Percentiles rank a stretch among this genome's conserved stretches.
Conservation (phyloP, 495 filamentous ascomycete genomes). For the Tuber aestivum region DNA sequence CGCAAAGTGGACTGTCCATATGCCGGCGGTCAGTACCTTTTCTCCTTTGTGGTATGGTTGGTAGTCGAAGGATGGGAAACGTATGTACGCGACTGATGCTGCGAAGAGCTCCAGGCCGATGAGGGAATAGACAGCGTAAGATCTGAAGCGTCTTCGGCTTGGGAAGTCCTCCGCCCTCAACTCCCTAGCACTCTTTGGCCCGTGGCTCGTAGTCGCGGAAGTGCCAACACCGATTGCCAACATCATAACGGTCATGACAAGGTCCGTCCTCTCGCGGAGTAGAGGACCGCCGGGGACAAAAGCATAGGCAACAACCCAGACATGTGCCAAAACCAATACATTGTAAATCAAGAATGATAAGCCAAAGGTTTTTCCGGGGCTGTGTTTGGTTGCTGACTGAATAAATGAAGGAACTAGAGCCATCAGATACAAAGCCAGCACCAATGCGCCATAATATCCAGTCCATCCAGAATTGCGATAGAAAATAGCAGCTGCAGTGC, state of each 20-base stretch:
- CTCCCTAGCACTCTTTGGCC: conserved; percentile 46
- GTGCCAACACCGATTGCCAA: conserved; percentile 77
- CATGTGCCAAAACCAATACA: conserved; percentile 83
- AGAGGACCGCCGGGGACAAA: conserved; percentile 97
- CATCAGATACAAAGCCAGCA: conserved; percentile 71
- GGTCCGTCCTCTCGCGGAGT: conserved; percentile 90
- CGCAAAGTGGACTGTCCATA: conserved; percentile 98
- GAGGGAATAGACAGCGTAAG: conserved; percentile 62
- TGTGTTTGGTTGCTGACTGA: conserved; percentile 64
- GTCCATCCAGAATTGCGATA: conserved; percentile 66
- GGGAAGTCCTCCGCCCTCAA: conserved; percentile 46
- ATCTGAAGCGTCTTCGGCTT: conserved; percentile 52
- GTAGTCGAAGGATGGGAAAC: conserved; percentile 91
- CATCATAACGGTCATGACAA: conserved; percentile 84
- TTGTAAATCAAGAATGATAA: conserved; percentile 86
- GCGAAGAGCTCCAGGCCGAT: conserved; percentile 59
- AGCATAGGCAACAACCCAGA: conserved; percentile 98
- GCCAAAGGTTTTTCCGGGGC: conserved; percentile 72
- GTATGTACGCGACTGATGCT: conserved; percentile 74
- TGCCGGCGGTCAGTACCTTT: conserved; percentile 82
- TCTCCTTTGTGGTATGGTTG: conserved; percentile 80
- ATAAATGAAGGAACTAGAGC: conserved; percentile 75
- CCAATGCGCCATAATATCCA: conserved; percentile 80
- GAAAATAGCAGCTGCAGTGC: conserved; percentile 67
- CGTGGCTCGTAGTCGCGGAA: conserved; percentile 61